These are phyloP conservation scores for Debaryomycetaceae sp. DNA, from an alignment of 1,139 yeast genomes.

Conservation along the genomic window DNA sequence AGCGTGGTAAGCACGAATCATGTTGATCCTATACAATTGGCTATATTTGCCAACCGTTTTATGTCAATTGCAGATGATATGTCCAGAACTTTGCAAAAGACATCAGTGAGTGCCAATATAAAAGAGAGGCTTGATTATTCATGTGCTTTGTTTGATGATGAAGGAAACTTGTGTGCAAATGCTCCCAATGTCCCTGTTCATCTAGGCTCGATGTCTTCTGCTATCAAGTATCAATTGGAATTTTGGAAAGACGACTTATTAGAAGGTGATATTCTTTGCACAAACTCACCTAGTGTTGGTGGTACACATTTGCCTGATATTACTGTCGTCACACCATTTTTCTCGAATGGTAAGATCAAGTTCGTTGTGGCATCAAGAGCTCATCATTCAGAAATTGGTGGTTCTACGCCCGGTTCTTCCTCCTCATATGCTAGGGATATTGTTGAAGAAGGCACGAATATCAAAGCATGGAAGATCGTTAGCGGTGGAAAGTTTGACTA, in stretches of 20 bases:
- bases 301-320: slow-evolving; percentile 72
- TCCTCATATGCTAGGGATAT: slow-evolving; percentile 47
- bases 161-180: slow-evolving; percentile 66
- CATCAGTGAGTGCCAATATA: slow-evolving; percentile 19
- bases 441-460: slow-evolving; percentile 48
- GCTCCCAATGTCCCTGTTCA: slow-evolving; percentile 79
- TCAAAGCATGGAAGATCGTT: slow-evolving; percentile 35
- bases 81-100: slow-evolving; percentile 21
- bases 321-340: slow-evolving; percentile 58
- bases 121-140: slow-evolving; percentile 28
- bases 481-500: slow-evolving; percentile 42
- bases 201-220: slow-evolving; percentile 70
- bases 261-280: slow-evolving; percentile 63
- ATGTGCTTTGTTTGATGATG: slow-evolving; percentile 58
- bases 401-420: slow-evolving; percentile 45
- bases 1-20: slow-evolving; percentile 7
- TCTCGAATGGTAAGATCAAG: slow-evolving; percentile 21
- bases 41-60: slow-evolving; percentile 20
- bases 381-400: slow-evolving; percentile 54
- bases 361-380: slow-evolving; percentile 50
- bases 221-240: slow-evolving; percentile 55
- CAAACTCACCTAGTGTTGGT: slow-evolving; percentile 69
- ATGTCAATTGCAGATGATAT: slow-evolving; percentile 22
- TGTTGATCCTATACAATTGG: slow-evolving; percentile 19
- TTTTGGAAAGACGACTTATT: slow-evolving; percentile 51